These are phyloP conservation scores for Pseudopyrenochaeta lycopersici DNA, from an alignment of 2,329 filamentous ascomycete genomes.

Conservation along the genomic window DNA sequence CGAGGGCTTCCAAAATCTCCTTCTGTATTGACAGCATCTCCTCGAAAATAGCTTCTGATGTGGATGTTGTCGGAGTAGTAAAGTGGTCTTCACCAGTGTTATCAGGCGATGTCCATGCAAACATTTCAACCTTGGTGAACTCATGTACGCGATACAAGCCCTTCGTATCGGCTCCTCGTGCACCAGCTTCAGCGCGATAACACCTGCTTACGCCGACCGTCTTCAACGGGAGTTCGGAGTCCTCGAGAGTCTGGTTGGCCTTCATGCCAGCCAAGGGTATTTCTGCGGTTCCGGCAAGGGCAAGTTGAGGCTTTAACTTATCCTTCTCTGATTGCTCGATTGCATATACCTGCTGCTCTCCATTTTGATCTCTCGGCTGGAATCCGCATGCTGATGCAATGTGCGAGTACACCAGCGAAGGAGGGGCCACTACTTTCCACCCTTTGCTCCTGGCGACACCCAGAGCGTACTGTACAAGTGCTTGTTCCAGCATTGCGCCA, in stretches of 20 bases:
- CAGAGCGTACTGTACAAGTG: constrained; percentile 86
- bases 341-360: constrained; percentile 90
- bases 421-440: constrained; percentile 84
- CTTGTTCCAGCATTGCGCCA: constrained; percentile 92
- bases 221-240: constrained; percentile 75
- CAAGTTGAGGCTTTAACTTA: constrained; percentile 70
- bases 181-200: constrained; percentile 94
- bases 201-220: constrained; percentile 87
- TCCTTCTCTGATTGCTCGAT: constrained; percentile 74
- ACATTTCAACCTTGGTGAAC: constrained; percentile 98
- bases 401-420: constrained; percentile 90
- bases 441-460: constrained; percentile 74
- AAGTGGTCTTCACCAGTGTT: constrained; percentile 44
- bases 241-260: constrained; percentile 74
- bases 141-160: constrained; percentile 97
- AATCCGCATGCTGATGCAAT: constrained; percentile 93
- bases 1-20: constrained; percentile 79
- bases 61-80: constrained; percentile 39
- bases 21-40: constrained; percentile 89
- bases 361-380: constrained; percentile 87
- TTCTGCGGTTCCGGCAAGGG: constrained; percentile 88
- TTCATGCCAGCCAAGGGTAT: constrained; percentile 94
- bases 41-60: constrained; percentile 71
- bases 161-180: constrained; percentile 88
- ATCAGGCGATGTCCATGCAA: constrained; percentile 82